Base-by-base conservation (phyloP, 768 basidiomycete genomes). In the Xanthoconium stramineum region DNA sequence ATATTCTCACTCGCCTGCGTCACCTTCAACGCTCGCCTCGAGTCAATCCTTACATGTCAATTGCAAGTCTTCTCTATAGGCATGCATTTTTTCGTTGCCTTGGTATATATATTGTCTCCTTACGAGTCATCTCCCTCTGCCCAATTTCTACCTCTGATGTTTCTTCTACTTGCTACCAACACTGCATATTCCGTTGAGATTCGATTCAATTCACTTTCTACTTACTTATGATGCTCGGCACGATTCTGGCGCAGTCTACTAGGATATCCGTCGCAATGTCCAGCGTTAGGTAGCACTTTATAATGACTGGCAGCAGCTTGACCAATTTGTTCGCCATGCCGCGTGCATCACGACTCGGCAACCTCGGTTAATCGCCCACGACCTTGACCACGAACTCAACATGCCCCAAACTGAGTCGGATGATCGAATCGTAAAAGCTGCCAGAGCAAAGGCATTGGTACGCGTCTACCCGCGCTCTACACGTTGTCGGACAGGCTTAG, bases 371-470 rank as follows among this genome's bases (percentile, higher is more conserved):
- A 47, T 54, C 29, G 47, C 47, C 29, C 19, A 47, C 51, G 55
- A 48, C 42, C 55, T 52, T 40, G 42, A 49, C 47, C 28, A 50
- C 47, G 15, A 30, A 33, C 29, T 49, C 45, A 29, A 50, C 59
- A 71, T 64, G 61, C 61, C 60, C 30, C 59, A 66, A 83, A 79
- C 84, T 28, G 90, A 90, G 64, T 7, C 24, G 5, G 79, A 80
- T 49, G 91, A 93, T 58, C 83, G 91, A 58, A 88, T 89, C 51
- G 83, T 83, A 15, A 91, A 88, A 72, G 83, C 91, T 53, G 91
- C 91, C 3, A 83, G 91, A 59, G 91, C 88, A 53, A 90, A 88
- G 71, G 90, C 88, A 47, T 66, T 94, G 83, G 91, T 92, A 69
- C 55, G 80, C 71, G 49, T 53, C 48, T 39, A 6, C 30, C 50